Evolutionary conservation across 176 grass and related monocot genomes (phyloP), one percentile per base, ranked within the genome.

Genomic region (Zea mays): DNA sequence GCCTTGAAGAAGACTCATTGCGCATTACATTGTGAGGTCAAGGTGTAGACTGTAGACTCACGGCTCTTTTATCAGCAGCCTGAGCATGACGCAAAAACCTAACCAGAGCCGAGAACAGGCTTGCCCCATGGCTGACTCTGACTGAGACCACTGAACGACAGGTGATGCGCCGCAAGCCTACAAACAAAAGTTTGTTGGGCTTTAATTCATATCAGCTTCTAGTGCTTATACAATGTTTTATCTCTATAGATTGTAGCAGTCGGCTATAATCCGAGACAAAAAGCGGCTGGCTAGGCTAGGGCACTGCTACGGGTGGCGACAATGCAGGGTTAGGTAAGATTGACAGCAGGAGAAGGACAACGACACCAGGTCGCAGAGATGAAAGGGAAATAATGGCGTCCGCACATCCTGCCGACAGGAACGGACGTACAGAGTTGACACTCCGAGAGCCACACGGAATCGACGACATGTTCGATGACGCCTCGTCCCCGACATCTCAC

Each of bases 31-130:
- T 44, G 44, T 15, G 45, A 15, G 40, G 20, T 27, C 27, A 27
- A 27, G 27, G 27, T 27, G 27, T 27, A 27, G 27, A 27, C 27
- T 8, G 14, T 6, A 76, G 57, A 42, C 9, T 37, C 52, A 27
- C 19, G 7, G 15, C 8, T 58, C 10, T 41, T 41, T 74, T 55
- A 13, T 37, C 42, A 13, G 47, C 48, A 50, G 13, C 13, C 48
- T 50, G 12, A 52, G 16, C 50, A 35, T 57, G 86, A 16, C 33
- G 77, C 46, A 62, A 90, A 89, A 62, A 89, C 57, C 67, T 83
- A 38, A 10, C 44, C 20, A 62, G 55, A 17, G n/a, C 3, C 46
- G 55, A 75, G 21, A 62, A 15, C 20, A 46, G 40, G n/a, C 70
- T n/a, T 68, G 10, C 40, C 40, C 40, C 40, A 41, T 41, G 40